Base-by-base conservation (phyloP, 148 eudicot genomes). In the Chenopodium berlandieri region DNA sequence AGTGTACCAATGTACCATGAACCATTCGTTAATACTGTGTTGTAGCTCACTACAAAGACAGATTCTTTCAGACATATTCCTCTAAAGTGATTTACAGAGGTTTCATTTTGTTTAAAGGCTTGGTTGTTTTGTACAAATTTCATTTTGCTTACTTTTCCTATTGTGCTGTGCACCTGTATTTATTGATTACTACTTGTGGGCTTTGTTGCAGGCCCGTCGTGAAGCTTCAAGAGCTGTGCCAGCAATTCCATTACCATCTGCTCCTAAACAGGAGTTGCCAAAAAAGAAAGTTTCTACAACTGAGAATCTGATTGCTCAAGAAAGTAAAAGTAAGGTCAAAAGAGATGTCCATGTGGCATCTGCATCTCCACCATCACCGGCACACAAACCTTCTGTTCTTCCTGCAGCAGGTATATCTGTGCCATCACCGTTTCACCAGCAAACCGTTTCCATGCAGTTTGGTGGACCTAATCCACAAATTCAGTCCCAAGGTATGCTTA, bases 381-480 rank as follows among this genome's bases (percentile, higher is more conserved):
- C 86, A 70, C 91, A 88, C 63, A 93, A 90, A 82, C 87, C 92
- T 84, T 79, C 90, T 75, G 88, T 81, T 78, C 86, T 82, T 82
- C 90, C 94, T 27, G 69, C 81, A 20, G 46, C 90, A 37, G 91
- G 88, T 63, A 68, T 86, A 63, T 83, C 90, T 32, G 79, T 89
- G 80, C 87, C 88, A 40, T 81, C 78, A 76, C 85, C 88, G 32
- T 89, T 73, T 87, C 87, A 85, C 71, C 97, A 92, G 80, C 84
- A 80, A 31, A 83, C 88, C 71, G 76, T 81, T 76, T 75, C 91
- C 7, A 76, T 85, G 84, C 94, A 86, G 64, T 93, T 88, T 71
- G 87, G 91, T 69, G 88, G 87, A 9, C 93, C 91, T 31, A 87
- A 65, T 71, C 88, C 89, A 73, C 94, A 87, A 78, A 76, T 85